A percentile compares a stretch with the other conserved stretches of the same genome.
These are phyloP conservation scores for Ambrosiella beaveri DNA, from an alignment of 2,329 filamentous ascomycete genomes.

Conservation along the genomic window DNA sequence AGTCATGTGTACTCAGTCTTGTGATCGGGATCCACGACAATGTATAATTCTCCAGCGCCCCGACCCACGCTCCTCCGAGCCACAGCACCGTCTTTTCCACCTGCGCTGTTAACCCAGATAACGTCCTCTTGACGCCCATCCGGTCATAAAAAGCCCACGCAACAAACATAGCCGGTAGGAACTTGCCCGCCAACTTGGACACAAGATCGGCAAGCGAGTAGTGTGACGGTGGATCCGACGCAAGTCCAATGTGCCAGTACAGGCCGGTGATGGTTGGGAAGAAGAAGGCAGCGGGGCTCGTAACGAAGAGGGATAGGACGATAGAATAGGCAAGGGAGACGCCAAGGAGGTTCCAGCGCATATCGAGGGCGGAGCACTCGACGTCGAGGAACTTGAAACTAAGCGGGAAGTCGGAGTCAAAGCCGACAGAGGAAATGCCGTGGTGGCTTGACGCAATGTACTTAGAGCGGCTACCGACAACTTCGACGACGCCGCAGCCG, in stretches of 20 bases:
- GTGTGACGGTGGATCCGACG: conserved; percentile 65
- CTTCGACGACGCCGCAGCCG: conserved; percentile 64
- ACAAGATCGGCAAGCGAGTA: conserved; percentile 52
- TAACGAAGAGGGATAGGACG: conserved; percentile 64
- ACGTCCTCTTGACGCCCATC: conserved; percentile 56
- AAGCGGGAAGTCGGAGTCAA: conserved; percentile 79
- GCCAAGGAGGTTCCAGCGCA: conserved; percentile 68
- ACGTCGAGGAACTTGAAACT: conserved; percentile 62
- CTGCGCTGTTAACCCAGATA: conserved; percentile 60
- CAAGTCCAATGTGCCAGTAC: conserved; percentile 81
- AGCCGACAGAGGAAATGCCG: conserved; percentile 59
- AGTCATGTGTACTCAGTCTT: conserved; percentile 77
- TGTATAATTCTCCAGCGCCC: conserved; percentile 84
- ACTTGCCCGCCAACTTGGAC: conserved; percentile 61
- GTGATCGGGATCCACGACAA: conserved; percentile 87
- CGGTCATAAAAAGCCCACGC: conserved; percentile 77
- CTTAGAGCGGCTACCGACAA: conserved; percentile 49
- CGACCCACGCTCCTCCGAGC: conserved; percentile 81
- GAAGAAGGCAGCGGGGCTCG: conserved; percentile 66
- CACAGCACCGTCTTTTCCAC: conserved; percentile 81
- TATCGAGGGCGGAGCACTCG: conserved; percentile 53
- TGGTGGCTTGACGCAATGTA: conserved; percentile 50
- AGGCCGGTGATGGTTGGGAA: conserved; percentile 64
- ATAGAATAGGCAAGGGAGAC: conserved; percentile 67
- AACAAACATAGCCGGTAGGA: conserved; percentile 74